Percentiles rank a stretch among this genome's conserved stretches.
Conservation (phyloP, 2,329 filamentous ascomycete genomes). For the Atkinsonella hypoxylon region DNA sequence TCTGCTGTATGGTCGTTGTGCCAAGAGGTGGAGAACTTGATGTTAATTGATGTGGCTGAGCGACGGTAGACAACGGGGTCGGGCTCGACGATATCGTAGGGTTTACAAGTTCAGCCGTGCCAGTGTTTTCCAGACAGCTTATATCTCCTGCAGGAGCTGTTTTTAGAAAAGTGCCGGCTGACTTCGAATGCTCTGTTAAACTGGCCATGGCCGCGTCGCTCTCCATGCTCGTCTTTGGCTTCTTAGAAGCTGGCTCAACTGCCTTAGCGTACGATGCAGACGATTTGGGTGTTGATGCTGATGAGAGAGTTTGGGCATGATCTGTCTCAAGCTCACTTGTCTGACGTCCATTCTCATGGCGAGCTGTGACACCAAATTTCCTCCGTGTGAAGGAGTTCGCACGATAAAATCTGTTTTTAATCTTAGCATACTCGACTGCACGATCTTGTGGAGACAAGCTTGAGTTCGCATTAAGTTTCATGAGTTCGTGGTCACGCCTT, state of each 20-base stretch:
- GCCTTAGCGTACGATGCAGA: background rate
- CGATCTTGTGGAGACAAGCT: conserved; percentile 21
- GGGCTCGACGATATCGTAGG: conserved; percentile 18
- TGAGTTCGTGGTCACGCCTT: conserved; percentile 29
- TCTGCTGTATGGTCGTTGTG: conserved; percentile 8
- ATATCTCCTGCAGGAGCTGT: conserved; percentile 20
- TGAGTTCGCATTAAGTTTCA: conserved; percentile 21
- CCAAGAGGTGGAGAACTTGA: background rate
- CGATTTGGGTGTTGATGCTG: background rate
- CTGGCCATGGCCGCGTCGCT: background rate
- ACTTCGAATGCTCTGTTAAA: background rate
- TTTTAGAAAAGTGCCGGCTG: conserved; percentile 6
- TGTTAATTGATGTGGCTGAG: conserved; percentile 7
- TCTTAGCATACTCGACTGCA: conserved; percentile 24
- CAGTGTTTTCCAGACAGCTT: conserved; percentile 23
- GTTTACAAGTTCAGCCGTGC: conserved; percentile 24
- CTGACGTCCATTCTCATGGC: conserved; percentile 35
- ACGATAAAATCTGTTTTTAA: conserved; percentile 42
- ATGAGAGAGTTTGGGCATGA: conserved; percentile 24
- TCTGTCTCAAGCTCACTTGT: conserved; percentile 32
- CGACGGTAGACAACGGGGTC: conserved; percentile 9
- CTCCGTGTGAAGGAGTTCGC: conserved; percentile 46
- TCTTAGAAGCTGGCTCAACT: conserved; percentile 12
- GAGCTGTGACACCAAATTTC: conserved; percentile 43
- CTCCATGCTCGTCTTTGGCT: conserved; percentile 10